Base-by-base conservation (phyloP, 1,284 basidiomycete species). In the Trametes polyzona region DNA sequence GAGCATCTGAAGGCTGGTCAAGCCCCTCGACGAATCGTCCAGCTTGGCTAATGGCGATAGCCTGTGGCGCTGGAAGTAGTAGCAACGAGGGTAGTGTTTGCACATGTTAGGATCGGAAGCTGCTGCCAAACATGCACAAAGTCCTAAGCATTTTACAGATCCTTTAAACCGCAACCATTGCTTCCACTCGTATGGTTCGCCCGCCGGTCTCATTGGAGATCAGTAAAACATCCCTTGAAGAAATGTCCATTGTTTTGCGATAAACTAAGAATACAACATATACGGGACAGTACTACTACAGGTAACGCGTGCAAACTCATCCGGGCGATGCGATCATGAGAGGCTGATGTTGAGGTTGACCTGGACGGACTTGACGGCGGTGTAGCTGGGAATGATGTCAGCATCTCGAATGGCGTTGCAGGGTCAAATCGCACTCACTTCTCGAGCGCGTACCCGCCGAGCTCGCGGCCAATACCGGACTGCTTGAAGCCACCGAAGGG, bases 401-500 rank as follows among this genome's bases (percentile, higher is more conserved):
- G 48, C 35, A 55, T 42, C 21, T 33, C 32, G 16, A 17, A 19
- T n/a, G 2, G 48, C 24, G 37, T 21, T 46, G 27, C 17, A 27
- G 9, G 40, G 39, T 52, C 54, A 47, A 62, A 50, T 10, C 39
- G 47, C 14, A 77, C 84, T 58, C 64, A 89, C 85, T 84, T 83
- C 51, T 71, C 71, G 51, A 95, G 69, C 0, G 92, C 93, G 71
- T 93, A 92, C 69, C 93, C 85, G 46, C 93, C 94, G 37, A 92
- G 76, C 76, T 96, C 94, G 52, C 93, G 84, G 9, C 94, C 94
- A 43, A 94, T 86, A 54, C 92, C 92, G 11, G 82, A 84, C 69
- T 90, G 84, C 83, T 96, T 96, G 84, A 82, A 96, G 29, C 94
- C 95, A 60, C 95, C 93, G 73, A 96, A 96, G 1, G 93, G 90